A percentile compares a stretch with the other conserved stretches of the same genome.
Conservation (phyloP, 2,329 filamentous ascomycete species). For the Colletotrichum sp. region DNA sequence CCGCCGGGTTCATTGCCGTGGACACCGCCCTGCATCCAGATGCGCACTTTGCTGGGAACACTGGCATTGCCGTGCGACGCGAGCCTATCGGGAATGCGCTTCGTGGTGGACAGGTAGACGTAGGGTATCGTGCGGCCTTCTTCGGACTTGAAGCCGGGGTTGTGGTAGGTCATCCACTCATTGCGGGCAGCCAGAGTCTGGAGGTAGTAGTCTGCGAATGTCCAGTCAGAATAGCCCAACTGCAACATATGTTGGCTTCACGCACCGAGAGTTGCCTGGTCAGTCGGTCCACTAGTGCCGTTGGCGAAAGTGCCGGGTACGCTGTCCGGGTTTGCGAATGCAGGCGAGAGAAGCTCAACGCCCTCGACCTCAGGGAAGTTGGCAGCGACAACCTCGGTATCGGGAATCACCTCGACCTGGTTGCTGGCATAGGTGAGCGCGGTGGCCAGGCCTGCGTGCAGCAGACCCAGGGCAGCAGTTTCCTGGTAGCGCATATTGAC, state of each 20-base stretch:
- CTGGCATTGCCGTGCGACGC: conserved; percentile 13
- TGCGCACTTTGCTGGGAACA: conserved; percentile 28
- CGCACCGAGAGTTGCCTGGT: conserved; percentile 21
- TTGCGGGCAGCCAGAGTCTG: conserved; percentile 26
- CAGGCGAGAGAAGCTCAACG: conserved; percentile 29
- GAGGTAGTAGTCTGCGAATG: conserved; percentile 23
- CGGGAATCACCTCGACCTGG: conserved; percentile 26
- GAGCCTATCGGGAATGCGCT: background rate
- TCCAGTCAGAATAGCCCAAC: background rate
- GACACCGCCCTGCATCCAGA: conserved; percentile 36
- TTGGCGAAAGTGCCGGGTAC: conserved; percentile 29
- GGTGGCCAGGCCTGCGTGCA: conserved; percentile 22
- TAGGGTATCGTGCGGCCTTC: conserved; percentile 28
- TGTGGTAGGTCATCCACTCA: conserved; percentile 28
- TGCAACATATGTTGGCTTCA: fast-evolving
- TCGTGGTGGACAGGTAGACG: conserved; percentile 21
- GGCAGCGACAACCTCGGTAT: conserved; percentile 25
- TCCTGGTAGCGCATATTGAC: background rate
- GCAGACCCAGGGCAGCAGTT: conserved; percentile 8
- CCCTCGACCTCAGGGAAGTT: conserved; percentile 10
- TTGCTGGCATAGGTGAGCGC: conserved; percentile 30
- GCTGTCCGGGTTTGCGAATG: conserved; percentile 26
- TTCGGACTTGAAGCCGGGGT: conserved; percentile 24
- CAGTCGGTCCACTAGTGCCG: conserved; percentile 32
- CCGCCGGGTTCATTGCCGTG: conserved; percentile 38